Base-by-base conservation (phyloP, 2,329 filamentous ascomycete genomes). In the Ophiocordyceps australis region DNA sequence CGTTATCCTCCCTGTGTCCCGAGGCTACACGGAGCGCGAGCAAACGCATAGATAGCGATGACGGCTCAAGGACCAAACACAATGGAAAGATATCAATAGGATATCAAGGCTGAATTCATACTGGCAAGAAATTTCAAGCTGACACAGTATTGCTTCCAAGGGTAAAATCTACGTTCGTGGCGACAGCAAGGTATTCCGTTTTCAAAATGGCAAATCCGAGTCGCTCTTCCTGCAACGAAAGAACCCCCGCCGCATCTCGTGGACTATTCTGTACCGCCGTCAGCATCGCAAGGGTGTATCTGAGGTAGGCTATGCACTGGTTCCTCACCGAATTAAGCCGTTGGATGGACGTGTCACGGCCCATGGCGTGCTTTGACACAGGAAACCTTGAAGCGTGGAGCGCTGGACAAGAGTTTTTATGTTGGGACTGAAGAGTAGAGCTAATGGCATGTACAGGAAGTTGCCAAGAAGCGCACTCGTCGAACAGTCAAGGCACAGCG, bases 211-310 rank as follows among this genome's bases (percentile, higher is more conserved):
- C 70, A 98, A 98, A 71, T 86, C 82, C 64, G 89, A 98, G 69
- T 93, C 83, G 45, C 81, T 98, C 45, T 98, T 98, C 76, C 81
- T 95, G 48, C 89, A 98, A 74, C 86, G 89, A 73, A 98, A 98
- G 82, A 98, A 98, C 76, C 89, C 89, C 58, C 86, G 89, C 62
- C 83, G 86, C 59, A 95, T 98, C 62, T 76, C 86, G 46, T 98
- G 89, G 89, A 98, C 89, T 44, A 76, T 85, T 50, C 80, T 98
- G 40, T 98, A 81, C 81, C 77, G 89, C 61, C 80, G 86, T 64
- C 81, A 92, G 68, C 86, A 94, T 78, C 89, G 85, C 73, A 98
- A 98, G 83, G 89, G 89, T 77, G 91, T 95, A 66, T 92, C 86
- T 72, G 89, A 98, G 85, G 89, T 95, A 77, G 66, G 78, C n/a